Percentiles rank a stretch among this genome's conserved stretches.
Conservation (phyloP, 2,329 filamentous ascomycete species). For the Sporothrix pallida region DNA sequence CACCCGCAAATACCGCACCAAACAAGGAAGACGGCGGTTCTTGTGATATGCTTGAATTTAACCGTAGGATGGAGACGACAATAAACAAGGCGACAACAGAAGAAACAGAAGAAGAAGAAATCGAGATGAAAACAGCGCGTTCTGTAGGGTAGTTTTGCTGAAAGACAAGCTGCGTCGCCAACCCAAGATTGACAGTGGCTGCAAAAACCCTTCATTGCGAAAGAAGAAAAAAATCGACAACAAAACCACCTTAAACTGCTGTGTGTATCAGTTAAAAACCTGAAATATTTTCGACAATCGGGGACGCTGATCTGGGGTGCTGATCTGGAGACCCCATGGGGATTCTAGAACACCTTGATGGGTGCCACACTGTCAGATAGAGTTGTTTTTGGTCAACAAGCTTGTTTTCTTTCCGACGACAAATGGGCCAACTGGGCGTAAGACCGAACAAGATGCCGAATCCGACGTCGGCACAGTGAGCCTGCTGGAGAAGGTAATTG, state of each 20-base stretch:
- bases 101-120: background rate
- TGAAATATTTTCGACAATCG: no score
- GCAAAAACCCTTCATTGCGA: no score
- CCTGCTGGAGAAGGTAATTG: no score
- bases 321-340: background rate
- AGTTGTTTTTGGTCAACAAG: background rate
- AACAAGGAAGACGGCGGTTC: background rate
- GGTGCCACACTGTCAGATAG: background rate
- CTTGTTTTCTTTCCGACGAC: constrained; percentile 12
- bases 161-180: no score
- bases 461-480: background rate
- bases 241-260: no score
- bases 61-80: background rate
- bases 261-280: no score
- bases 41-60: background rate
- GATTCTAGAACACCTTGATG: background rate
- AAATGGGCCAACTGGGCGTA: background rate
- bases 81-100: background rate
- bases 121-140: background rate
- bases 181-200: no score
- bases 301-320: no score
- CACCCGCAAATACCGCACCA: background rate
- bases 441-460: background rate
- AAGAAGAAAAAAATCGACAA: no score
- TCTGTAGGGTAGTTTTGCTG: no score